Percentiles rank a stretch among this genome's conserved stretches.
Conservation (phyloP, 768 basidiomycete species). For the Psilocybe azurescens region DNA sequence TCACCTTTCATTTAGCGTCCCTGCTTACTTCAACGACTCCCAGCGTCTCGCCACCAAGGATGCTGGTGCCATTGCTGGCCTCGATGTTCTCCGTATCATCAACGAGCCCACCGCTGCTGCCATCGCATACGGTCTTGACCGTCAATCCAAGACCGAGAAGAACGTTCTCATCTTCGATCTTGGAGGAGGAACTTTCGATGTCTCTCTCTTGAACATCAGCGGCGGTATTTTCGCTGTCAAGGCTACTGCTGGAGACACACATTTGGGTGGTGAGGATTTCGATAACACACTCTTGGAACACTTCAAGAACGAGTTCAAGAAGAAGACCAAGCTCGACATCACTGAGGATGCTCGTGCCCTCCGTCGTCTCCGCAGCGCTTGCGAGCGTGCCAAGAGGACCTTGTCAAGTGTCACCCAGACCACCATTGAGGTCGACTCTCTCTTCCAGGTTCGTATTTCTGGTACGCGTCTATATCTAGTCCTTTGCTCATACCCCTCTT, state of each 20-base stretch:
- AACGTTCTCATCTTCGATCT: constrained; percentile 99
- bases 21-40: constrained; percentile 99
- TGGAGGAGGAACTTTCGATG: constrained; percentile 99
- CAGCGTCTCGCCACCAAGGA: constrained; percentile 99
- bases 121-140: constrained; percentile 98
- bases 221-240: constrained; percentile 99
- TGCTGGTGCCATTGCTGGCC: constrained; percentile 96
- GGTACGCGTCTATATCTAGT: not conserved
- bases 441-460: constrained; percentile 75
- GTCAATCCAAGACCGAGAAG: constrained; percentile 93
- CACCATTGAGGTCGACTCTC: constrained; percentile 98
- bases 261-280: constrained; percentile 99
- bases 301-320: constrained; percentile 99
- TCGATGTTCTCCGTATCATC: constrained; percentile 99
- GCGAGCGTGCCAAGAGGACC: constrained; percentile 99
- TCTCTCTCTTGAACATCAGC: constrained; percentile 96
- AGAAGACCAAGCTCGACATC: constrained; percentile 96
- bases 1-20: constrained; percentile 51
- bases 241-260: constrained; percentile 99
- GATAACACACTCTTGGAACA: constrained; percentile 97
- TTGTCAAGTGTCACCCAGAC: constrained; percentile 98
- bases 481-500: not conserved
- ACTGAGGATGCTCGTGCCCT: constrained; percentile 97
- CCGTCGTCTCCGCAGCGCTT: constrained; percentile 93
- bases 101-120: constrained; percentile 99